Evolutionary conservation across 768 basidiomycete genomes (phyloP), one percentile per base, ranked within the genome.

Genomic region (Rhizopogon sp.): DNA sequence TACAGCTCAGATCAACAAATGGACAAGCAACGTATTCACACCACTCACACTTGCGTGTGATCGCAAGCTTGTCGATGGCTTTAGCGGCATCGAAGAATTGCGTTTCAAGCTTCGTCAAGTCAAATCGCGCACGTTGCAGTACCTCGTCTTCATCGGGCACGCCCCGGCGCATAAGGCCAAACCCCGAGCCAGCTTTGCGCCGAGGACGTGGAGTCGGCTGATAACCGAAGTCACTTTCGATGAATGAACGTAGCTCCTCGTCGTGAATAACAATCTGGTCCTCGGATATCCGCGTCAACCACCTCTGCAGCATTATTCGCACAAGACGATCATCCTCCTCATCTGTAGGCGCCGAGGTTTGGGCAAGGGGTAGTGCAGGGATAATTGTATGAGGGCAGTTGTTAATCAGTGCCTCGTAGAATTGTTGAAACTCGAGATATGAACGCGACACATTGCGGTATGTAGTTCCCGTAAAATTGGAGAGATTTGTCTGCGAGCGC

Each of bases 251-350:
- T 56, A 98, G 70, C 67, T 99, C 97, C 64, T 98, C 97, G 62
- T 98, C 96, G 53, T 85, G 75, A 40, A 92, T 73, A 31, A 98
- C 72, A 52, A 97, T 91, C 2, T 86, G 84, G 67, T 98, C 93
- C 66, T 95, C 93, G 72, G 90, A 96, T 33, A 98, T 84, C 54
- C 97, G 78, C 10, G 90, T 85, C 52, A 97, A 80, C 96, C 97
- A 99, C 57, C 91, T 77, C 71, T 98, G 97, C 20, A 98, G 77
- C 81, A 95, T 93, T 57, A 95, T 88, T 67, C 89, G 89, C 33
- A 99, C 93, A 2, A 99, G 79, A 17, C 97, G 81, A 69, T 98
- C 97, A 70, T 99, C 97, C 72, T 98, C 97, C 72, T 98, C 97
- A 65, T 98, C 97, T 11, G 93, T 94, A 25, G 93, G 88, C 2